Conservation (phyloP, 2,329 filamentous ascomycete genomes). For the Colletotrichum gloeosporioides region DNA sequence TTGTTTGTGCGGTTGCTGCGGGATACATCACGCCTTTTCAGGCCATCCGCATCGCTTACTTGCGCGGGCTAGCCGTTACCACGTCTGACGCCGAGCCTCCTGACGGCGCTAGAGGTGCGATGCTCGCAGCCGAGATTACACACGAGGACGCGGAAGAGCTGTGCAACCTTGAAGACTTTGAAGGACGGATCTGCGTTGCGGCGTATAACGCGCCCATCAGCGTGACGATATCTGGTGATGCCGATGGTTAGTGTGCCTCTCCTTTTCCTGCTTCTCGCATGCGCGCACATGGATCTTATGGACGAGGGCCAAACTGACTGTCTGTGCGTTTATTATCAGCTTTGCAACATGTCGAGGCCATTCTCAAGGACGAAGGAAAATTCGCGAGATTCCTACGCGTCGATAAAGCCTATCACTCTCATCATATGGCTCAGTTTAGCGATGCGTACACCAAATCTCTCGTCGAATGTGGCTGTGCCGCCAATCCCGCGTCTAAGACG, state of each 20-base stretch:
- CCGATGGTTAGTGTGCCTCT: conserved; percentile 13
- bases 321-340: neutral
- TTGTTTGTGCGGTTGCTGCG: conserved; percentile 53
- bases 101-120: conserved; percentile 21
- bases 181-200: conserved; percentile 26
- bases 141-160: conserved; percentile 16
- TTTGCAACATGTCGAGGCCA: neutral
- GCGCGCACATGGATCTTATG: neutral
- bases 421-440: conserved; percentile 25
- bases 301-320: neutral
- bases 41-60: conserved; percentile 51
- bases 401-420: conserved; percentile 32
- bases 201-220: conserved; percentile 25
- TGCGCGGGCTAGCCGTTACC: conserved; percentile 39
- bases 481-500: neutral
- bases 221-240: conserved; percentile 33
- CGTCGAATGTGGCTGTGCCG: neutral
- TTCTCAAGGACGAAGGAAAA: neutral
- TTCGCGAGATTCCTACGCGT: neutral
- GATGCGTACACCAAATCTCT: neutral
- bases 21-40: conserved; percentile 43
- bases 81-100: neutral
- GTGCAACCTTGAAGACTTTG: conserved; percentile 8
- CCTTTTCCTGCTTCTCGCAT: neutral
- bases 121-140: conserved; percentile 28